Conservation (phyloP, 2,329 filamentous ascomycete species). For the Claviceps sp. region DNA sequence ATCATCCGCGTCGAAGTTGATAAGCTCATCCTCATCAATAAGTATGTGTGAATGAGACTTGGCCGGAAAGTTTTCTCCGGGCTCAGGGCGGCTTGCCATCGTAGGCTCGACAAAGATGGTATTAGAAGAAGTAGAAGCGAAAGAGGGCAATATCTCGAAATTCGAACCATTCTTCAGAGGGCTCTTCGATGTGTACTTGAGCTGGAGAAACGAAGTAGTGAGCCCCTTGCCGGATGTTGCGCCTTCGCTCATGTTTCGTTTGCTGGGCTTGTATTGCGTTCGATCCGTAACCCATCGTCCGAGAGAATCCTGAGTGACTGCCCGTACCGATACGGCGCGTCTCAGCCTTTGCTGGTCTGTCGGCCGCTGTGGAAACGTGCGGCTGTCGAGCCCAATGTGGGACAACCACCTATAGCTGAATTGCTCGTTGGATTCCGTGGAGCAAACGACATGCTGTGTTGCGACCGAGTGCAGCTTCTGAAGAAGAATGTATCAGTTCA, state of each 20-base stretch:
- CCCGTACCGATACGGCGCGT: conserved; percentile 6
- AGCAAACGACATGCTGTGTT: conserved; percentile 13
- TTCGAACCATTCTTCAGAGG: background rate
- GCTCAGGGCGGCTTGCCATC: conserved; percentile 1
- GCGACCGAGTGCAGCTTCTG: conserved; percentile 7
- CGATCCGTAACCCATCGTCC: conserved; percentile 3
- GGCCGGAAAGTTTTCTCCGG: background rate
- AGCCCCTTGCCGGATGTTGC: background rate
- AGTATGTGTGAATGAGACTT: background rate
- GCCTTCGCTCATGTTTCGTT: background rate
- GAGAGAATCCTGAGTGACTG: conserved; percentile 1
- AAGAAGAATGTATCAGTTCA: background rate
- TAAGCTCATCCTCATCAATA: conserved; percentile 1
- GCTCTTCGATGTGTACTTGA: background rate
- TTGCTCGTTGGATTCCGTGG: conserved; percentile 5
- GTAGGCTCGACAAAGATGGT: background rate
- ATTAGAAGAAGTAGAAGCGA: background rate
- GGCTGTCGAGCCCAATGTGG: conserved; percentile 13
- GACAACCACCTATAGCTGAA: conserved; percentile 15
- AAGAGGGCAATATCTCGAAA: background rate
- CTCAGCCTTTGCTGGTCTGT: conserved; percentile 2
- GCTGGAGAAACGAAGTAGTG: background rate
- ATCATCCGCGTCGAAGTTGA: background rate
- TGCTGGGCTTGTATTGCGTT: conserved; percentile 4
- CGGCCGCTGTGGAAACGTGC: conserved; percentile 11